Percentiles rank a stretch among this genome's conserved stretches.
phyloP scores from a whole-genome alignment of 1,284 basidiomycete genomes.

The Ustilago nuda region DNA sequence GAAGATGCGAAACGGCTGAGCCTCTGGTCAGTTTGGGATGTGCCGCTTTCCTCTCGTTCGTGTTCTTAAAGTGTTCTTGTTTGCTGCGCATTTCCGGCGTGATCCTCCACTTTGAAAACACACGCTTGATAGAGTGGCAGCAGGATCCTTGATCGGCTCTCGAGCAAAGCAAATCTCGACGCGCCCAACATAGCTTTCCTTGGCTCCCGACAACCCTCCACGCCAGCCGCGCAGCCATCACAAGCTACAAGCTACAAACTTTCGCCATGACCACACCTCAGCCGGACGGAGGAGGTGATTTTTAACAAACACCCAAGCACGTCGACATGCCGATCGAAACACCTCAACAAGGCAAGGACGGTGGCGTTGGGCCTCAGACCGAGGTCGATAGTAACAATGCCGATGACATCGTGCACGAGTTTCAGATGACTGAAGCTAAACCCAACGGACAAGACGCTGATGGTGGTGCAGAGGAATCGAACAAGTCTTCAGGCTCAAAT shows the following conservation, averaged over 20 bases:
- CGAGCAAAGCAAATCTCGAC: neutral
- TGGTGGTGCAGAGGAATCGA: neutral
- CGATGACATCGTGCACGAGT: neutral
- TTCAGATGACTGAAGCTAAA: neutral
- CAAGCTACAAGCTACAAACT: neutral
- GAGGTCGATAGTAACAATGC: neutral
- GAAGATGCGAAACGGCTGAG: neutral
- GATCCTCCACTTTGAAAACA: constrained; percentile 4
- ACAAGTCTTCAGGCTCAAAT: neutral
- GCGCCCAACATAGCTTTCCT: neutral
- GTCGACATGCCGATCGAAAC: neutral
- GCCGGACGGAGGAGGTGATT: neutral
- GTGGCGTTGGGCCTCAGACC: neutral
- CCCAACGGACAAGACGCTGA: neutral
- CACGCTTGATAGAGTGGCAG: neutral
- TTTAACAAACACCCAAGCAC: neutral
- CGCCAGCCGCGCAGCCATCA: neutral
- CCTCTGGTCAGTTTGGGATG: neutral
- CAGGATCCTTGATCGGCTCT: neutral
- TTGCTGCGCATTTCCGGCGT: neutral
- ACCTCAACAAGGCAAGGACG: neutral
- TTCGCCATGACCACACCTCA: constrained; percentile 7
- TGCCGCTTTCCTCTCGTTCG: neutral
- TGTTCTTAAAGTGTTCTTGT: neutral
- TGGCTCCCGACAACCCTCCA: neutral